Percentiles rank a stretch among this genome's conserved stretches.
Evolutionary conservation across 306 rosid genomes (phyloP).

Genomic region (Rosa rugosa): DNA sequence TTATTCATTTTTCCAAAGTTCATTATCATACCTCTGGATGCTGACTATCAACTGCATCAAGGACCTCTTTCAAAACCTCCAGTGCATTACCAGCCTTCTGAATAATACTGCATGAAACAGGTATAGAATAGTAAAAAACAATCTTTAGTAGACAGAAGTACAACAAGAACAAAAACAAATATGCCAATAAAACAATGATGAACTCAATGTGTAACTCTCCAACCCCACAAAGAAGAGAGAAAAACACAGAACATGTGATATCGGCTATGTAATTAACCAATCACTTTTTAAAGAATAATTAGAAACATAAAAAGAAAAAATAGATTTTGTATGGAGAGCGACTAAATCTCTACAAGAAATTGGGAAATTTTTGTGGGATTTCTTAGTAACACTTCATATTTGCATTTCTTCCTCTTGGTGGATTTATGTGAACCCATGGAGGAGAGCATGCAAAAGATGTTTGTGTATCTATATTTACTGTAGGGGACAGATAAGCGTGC

Average conservation of each 20-base stretch:
- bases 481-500: background rate
- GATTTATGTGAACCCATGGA: background rate
- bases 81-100: slow-evolving; percentile 82
- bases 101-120: slow-evolving; percentile 62
- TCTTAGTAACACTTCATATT: background rate
- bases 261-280: background rate
- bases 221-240: background rate
- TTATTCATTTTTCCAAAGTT: background rate
- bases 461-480: background rate
- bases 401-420: background rate
- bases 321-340: background rate
- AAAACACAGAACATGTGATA: background rate
- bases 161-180: background rate
- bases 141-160: background rate
- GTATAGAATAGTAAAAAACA: slow-evolving; percentile 22
- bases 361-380: background rate
- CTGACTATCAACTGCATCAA: slow-evolving; percentile 76
- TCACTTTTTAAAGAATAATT: background rate
- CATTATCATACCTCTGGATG: slow-evolving; percentile 64
- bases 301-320: no score
- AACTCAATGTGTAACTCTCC: background rate
- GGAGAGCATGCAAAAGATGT: background rate
- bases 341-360: background rate
- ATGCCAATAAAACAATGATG: background rate
- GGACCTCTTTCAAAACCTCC: slow-evolving; percentile 84